A percentile compares a stretch with the other conserved stretches of the same genome.
Evolutionary conservation across 306 rosid species (phyloP).

Genomic region (Luffa aegyptiaca): DNA sequence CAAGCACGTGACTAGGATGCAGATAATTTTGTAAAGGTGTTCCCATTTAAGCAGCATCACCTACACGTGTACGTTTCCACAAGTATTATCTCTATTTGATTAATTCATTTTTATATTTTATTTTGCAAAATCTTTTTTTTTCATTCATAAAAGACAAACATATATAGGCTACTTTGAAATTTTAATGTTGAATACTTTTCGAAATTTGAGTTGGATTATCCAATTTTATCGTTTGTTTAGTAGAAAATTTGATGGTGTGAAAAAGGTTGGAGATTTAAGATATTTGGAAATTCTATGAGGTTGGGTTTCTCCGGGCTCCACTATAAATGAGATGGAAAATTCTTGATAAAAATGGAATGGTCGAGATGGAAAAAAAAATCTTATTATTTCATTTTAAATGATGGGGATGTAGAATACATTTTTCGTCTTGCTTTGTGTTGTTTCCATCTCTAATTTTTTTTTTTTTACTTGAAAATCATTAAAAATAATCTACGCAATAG

Average conservation of each 20-base stretch:
- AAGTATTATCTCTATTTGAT: neutral
- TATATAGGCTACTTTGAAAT: too few species aligned
- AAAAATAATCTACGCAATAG: too few species aligned
- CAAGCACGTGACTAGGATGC: constrained; percentile 5
- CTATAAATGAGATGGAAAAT: too few species aligned
- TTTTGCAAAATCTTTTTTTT: neutral
- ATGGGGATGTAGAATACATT: too few species aligned
- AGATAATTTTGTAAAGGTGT: neutral
- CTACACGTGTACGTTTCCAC: constrained; percentile 4
- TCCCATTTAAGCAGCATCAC: neutral
- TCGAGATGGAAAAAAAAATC: too few species aligned
- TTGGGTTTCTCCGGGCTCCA: too few species aligned
- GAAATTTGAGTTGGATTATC: neutral
- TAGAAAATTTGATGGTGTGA: neutral
- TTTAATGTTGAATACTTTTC: neutral
- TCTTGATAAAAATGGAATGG: too few species aligned
- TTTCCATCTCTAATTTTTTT: too few species aligned
- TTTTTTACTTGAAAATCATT: too few species aligned
- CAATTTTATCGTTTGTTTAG: neutral
- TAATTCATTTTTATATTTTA: neutral
- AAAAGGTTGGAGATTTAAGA: neutral
- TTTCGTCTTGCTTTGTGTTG: too few species aligned
- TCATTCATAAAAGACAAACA: neutral
- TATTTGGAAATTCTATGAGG: too few species aligned
- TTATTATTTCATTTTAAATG: too few species aligned